These are phyloP conservation scores for Termitomyces bulborhizus DNA, from an alignment of 768 basidiomycete genomes.

Conservation along the genomic window DNA sequence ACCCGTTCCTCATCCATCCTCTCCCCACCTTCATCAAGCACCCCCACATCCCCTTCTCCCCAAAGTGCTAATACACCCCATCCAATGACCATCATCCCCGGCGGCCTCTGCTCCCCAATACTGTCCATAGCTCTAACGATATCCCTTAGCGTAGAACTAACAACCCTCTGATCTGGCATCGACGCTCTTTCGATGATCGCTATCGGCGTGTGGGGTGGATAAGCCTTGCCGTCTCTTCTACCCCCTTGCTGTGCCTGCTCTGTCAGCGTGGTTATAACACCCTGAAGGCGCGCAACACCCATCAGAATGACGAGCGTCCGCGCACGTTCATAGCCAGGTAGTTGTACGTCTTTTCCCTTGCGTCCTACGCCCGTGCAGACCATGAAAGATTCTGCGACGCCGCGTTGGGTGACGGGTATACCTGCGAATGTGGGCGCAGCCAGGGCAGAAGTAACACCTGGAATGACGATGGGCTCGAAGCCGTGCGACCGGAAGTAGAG, in stretches of 20 bases:
- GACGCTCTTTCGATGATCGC: constrained; percentile 95
- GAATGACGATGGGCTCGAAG: constrained; percentile 78
- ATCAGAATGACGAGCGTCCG: constrained; percentile 85
- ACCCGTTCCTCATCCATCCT: constrained; percentile 42
- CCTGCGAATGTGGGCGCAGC: constrained; percentile 87
- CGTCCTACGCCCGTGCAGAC: constrained; percentile 95
- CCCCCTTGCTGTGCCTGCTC: constrained; percentile 15
- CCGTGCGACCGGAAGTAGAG: constrained; percentile 86
- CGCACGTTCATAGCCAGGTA: constrained; percentile 84
- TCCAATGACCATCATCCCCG: constrained; percentile 94
- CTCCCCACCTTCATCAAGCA: constrained; percentile 57
- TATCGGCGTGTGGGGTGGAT: constrained; percentile 76
- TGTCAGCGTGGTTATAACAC: constrained; percentile 61
- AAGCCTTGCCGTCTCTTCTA: constrained; percentile 36
- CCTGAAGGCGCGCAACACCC: constrained; percentile 84
- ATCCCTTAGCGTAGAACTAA: constrained; percentile 70
- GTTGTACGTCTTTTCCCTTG: constrained; percentile 68
- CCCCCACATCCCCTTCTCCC: constrained; percentile 59
- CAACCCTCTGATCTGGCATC: constrained; percentile 85
- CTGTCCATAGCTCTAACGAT: constrained; percentile 67
- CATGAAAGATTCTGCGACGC: constrained; percentile 83
- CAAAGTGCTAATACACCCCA: constrained; percentile 84
- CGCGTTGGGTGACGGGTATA: constrained; percentile 93
- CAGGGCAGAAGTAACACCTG: constrained; percentile 85
- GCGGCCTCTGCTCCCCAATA: constrained; percentile 82